Percentiles rank a stretch among this genome's conserved stretches.
Evolutionary conservation across 2,329 filamentous ascomycete species (phyloP).

Genomic region (Bipolaris oryzae): DNA sequence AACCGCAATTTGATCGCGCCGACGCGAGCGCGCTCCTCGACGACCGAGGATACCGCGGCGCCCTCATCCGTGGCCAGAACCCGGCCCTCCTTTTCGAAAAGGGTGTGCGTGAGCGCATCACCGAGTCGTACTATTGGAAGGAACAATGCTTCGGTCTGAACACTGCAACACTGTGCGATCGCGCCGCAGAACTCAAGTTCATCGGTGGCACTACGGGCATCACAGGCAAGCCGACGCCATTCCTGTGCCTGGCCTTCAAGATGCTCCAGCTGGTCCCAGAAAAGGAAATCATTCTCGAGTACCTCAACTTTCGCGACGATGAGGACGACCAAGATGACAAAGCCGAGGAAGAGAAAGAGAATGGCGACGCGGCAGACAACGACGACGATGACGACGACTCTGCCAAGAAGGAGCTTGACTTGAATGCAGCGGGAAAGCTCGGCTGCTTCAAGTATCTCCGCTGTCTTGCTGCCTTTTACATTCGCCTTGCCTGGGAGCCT

Average conservation of each 20-base stretch:
- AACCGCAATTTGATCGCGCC: constrained; percentile 67
- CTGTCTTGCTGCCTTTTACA: constrained; percentile 88
- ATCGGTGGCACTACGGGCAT: constrained; percentile 88
- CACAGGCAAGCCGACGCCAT: constrained; percentile 85
- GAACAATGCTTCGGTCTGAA: constrained; percentile 98
- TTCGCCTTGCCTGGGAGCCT: constrained; percentile 83
- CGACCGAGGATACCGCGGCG: constrained; percentile 79
- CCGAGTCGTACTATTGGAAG: constrained; percentile 97
- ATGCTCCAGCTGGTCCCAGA: constrained; percentile 84
- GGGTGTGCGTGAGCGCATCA: constrained; percentile 91
- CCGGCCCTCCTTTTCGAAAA: constrained; percentile 96
- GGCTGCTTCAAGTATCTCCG: constrained; percentile 76
- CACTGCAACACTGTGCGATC: constrained; percentile 78
- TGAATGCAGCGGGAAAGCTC: constrained; percentile 36
- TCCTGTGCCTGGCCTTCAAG: constrained; percentile 94
- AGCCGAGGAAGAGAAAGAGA: constrained; percentile 46
- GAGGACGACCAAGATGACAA: constrained; percentile 26
- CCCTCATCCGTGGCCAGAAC: constrained; percentile 86
- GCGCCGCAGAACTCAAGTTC: constrained; percentile 81
- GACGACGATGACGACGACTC: constrained; percentile 14
- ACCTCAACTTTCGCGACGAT: constrained; percentile 65
- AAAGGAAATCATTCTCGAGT: constrained; percentile 78
- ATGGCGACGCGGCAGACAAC: constrained; percentile 3
- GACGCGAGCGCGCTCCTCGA: constrained; percentile 81
- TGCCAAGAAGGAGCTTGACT: constrained; percentile 26